Base-by-base conservation (phyloP, 148 eudicot species). In the Vaccinium macrocarpon region DNA sequence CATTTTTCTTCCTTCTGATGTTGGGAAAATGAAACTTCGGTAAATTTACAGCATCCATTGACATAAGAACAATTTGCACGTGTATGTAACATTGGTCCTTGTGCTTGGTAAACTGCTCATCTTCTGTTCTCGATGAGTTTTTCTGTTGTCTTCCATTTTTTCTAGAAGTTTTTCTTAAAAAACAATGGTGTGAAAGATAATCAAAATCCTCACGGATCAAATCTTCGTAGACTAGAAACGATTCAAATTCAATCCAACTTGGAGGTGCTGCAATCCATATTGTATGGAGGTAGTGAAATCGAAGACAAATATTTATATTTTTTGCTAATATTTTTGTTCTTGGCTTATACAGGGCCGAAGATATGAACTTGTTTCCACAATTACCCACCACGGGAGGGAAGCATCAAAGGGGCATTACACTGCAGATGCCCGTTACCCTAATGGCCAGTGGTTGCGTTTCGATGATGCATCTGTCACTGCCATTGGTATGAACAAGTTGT, bases 321-420 rank as follows among this genome's bases (percentile, higher is more conserved):
- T 35, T 42, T 42, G 46, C 46, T 5, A 35, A 35, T 42, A 42
- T 23, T 48, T 66, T 23, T 21, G 84, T 18, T n/a, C 48, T n/a
- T 18, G 83, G 8, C 52, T 38, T 72, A 18, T 78, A 70, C 91
- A 97, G 99, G 89, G 98, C 49, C 91, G 98, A 55, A 94, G 84
- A 76, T 97, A 95, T 82, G 92, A 93, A 82, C 98, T 97, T 53
- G 97, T 95, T 83, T 94, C 99, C 13, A 93, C 98, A 3, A 87
- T 97, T 75, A 97, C 99, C 52, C 99, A 95, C 86, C 98, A 95
- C 38, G 98, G 99, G 23, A 92, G 90, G 82, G 98, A 97, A 83
- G 96, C 99, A 3, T 95, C 98, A 0, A 97, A 91, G 88, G 99
- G 99, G 79, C 99, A 95, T 84, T 97, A 97, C 57, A 97, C 99